Percentiles rank a stretch among this genome's conserved stretches.
These are phyloP conservation scores for Pelargonium australe DNA, from an alignment of 441 rosid species.

Conservation along the genomic window DNA sequence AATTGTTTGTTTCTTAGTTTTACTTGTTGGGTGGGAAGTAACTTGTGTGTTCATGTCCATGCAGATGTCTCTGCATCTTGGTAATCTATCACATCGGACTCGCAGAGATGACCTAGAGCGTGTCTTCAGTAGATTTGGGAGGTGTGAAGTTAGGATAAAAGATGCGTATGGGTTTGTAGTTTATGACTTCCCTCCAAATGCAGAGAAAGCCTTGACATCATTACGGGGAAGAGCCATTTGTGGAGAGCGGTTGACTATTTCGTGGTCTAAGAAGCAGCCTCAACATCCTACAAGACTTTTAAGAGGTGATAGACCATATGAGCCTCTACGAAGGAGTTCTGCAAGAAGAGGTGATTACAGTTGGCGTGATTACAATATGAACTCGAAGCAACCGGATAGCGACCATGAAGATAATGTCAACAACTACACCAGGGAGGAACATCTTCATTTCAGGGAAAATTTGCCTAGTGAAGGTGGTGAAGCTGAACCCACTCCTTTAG, in stretches of 20 bases:
- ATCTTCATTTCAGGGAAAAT: conserved; percentile 23
- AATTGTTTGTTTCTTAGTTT: neutral
- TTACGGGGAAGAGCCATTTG: conserved; percentile 33
- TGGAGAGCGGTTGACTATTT: conserved; percentile 37
- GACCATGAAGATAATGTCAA: conserved; percentile 11
- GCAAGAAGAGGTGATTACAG: conserved; percentile 17
- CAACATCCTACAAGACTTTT: conserved; percentile 23
- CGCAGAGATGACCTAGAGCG: conserved; percentile 34
- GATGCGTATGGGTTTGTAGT: conserved; percentile 49
- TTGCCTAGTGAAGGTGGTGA: conserved; percentile 20
- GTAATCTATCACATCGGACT: conserved; percentile 34
- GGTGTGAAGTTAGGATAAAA: conserved; percentile 35
- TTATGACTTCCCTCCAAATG: conserved; percentile 40
- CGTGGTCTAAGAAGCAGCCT: conserved; percentile 52
- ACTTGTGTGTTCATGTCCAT: neutral
- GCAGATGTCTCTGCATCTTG: conserved; percentile 48
- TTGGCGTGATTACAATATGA: conserved; percentile 16
- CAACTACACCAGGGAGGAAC: conserved; percentile 19
- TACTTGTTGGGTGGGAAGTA: neutral
- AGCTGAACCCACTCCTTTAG: conserved; percentile 19
- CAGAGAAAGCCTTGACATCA: conserved; percentile 40
- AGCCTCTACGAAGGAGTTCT: conserved; percentile 18
- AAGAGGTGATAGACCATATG: conserved; percentile 22
- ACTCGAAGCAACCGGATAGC: conserved; percentile 17
- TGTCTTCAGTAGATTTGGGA: conserved; percentile 42